These are phyloP conservation scores for Pelargonium cotyledonis DNA, from an alignment of 441 rosid genomes.

Conservation along the genomic window DNA sequence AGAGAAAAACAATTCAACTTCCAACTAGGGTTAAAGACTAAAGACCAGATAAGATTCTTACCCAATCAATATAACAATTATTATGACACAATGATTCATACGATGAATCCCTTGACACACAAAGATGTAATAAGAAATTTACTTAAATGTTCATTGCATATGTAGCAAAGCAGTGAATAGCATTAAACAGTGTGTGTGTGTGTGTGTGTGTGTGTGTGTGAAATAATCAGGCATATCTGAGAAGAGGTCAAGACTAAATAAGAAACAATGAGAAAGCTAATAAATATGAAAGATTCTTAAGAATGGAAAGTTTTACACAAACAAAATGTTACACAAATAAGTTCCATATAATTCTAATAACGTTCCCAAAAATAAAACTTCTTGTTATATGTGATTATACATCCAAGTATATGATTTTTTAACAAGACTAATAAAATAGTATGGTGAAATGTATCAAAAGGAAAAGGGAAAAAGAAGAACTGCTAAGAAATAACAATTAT, in stretches of 20 bases:
- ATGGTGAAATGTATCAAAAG: not conserved
- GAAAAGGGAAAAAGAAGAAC: not conserved
- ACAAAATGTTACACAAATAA: not conserved
- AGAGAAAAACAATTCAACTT: not conserved
- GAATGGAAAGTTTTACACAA: not conserved
- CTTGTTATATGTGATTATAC: not conserved
- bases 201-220: no score
- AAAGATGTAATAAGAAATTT: conserved; percentile 1
- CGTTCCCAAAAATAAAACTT: not conserved
- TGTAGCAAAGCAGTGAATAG: not conserved
- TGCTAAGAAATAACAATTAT: not conserved
- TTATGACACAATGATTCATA: not conserved
- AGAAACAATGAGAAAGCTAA: not conserved
- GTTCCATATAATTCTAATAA: not conserved
- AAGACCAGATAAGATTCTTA: not conserved
- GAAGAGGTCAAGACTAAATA: not conserved
- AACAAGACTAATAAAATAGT: not conserved
- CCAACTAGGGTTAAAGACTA: not conserved
- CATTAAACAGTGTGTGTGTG: not conserved
- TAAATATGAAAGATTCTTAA: not conserved
- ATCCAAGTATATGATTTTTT: no score
- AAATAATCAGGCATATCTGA: not conserved
- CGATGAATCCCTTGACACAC: not conserved
- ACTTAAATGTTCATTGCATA: not conserved
- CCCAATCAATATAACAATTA: not conserved